Conservation (phyloP, 2,329 filamentous ascomycete genomes). For the Alternaria gaisen region DNA sequence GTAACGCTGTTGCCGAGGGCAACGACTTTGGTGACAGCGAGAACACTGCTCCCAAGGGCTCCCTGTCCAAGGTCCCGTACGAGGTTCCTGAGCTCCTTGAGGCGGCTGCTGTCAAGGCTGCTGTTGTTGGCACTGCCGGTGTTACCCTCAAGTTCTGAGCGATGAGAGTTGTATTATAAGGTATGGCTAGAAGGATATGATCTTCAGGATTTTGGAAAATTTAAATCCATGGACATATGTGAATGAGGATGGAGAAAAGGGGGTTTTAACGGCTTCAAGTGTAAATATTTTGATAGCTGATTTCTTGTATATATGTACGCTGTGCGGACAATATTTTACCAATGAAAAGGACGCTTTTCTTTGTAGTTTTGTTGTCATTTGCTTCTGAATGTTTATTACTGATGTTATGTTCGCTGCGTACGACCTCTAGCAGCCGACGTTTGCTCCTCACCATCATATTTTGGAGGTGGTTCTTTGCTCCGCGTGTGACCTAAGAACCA, state of each 20-base stretch:
- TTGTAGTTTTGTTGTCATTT: background rate
- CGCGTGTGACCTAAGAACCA: no score
- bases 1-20: conserved; percentile 50
- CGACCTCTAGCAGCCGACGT: no score
- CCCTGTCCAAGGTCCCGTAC: conserved; percentile 48
- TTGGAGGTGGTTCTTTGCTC: no score
- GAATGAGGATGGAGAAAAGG: background rate
- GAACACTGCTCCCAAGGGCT: conserved; percentile 46
- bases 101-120: conserved; percentile 47
- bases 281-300: conserved; percentile 4
- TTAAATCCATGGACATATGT: background rate
- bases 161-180: background rate
- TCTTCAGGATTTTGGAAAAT: background rate
- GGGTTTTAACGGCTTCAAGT: background rate
- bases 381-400: background rate
- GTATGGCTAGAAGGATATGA: background rate
- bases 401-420: no score
- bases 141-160: conserved; percentile 41
- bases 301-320: conserved; percentile 17
- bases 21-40: conserved; percentile 51
- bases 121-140: conserved; percentile 53
- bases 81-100: conserved; percentile 43
- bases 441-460: no score
- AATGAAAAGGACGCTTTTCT: conserved; percentile 3
- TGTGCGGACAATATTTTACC: conserved; percentile 5